Base-by-base conservation (phyloP, 352 stramenopile species). In the Phytophthora sansomeana region DNA sequence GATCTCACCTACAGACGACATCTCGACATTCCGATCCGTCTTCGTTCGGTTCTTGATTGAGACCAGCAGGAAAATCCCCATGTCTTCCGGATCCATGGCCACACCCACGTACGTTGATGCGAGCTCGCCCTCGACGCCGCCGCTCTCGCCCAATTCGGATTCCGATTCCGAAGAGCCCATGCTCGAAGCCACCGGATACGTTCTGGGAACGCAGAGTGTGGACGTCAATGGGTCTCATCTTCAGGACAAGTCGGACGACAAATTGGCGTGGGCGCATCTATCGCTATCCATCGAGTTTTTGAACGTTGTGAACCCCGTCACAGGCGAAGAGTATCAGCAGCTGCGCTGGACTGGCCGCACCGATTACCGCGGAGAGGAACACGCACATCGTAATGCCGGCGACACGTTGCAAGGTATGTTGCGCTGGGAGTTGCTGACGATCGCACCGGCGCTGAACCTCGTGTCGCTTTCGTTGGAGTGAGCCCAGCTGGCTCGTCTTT, bases 211-310 rank as follows among this genome's bases (percentile, higher is more conserved):
- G 24, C 77, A 86, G 33, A 83, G 74, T 49, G 68, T 81, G 24
- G 75, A 81, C 30, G 52, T 67, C 24, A 29, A 69, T 61, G 60
- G 69, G 8, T 74, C 64, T 5, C 33, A 53, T 46, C 24, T 67
- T 3, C 47, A 70, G 19, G 51, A 66, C 26, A 44, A 72, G 1
- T 35, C 54, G 0, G 48, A 63, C 17, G 63, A 72, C 9, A 64
- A 67, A 17, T 28, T 85, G 42, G 68, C 65, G n/a, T 85, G 68
- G 69, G 77, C 77, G 11, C 72, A 85, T 39, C 53, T 81, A 49
- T 77, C 74, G 21, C 46, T 85, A 21, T 75, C 63, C 19, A 83
- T 81, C 35, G 77, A 85, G 59, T 81, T 83, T 58, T 39, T 82
- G 16, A 67, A 72, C 41, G 58, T 80, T 10, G 32, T 53, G 24